Evolutionary conservation across 352 stramenopile species (phyloP).

Genomic region (Pythium vanterpoolii): DNA sequence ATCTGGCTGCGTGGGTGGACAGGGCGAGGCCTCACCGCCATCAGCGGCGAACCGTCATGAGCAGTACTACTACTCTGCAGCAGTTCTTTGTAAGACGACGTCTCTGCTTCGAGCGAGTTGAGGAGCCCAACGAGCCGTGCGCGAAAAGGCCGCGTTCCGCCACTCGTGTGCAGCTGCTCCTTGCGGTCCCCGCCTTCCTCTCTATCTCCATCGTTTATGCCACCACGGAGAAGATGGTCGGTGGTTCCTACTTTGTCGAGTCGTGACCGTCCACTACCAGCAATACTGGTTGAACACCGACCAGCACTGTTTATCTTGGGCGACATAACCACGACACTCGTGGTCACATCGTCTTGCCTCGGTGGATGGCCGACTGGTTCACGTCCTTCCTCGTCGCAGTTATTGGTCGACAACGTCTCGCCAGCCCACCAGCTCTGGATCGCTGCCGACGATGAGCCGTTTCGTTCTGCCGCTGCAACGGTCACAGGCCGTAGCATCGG

Average conservation of each 20-base stretch:
- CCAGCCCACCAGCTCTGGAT: constrained; percentile 69
- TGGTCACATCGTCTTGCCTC: neutral
- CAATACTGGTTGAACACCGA: neutral
- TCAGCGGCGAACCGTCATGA: too few species aligned
- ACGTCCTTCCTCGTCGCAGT: constrained; percentile 7
- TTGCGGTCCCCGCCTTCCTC: neutral
- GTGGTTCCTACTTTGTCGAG: neutral
- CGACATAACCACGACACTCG: neutral
- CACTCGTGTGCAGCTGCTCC: constrained; percentile 17
- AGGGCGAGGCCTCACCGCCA: too few species aligned
- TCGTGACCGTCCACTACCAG: neutral
- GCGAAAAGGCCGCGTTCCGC: constrained; percentile 37
- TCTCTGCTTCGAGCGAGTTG: constrained; percentile 69
- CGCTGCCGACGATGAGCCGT: constrained; percentile 14
- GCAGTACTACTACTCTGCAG: constrained; percentile 2
- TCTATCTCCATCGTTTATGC: neutral
- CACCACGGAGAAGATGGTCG: neutral
- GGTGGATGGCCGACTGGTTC: neutral
- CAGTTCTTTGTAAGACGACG: constrained; percentile 40
- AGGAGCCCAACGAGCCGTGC: constrained; percentile 57
- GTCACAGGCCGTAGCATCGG: constrained; percentile 19
- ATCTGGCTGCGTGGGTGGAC: neutral
- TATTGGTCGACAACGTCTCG: neutral
- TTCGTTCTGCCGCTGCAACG: constrained; percentile 20
- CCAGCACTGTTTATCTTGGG: neutral